Conservation (phyloP, 2,329 filamentous ascomycete genomes). For the Penicillium decumbens region DNA sequence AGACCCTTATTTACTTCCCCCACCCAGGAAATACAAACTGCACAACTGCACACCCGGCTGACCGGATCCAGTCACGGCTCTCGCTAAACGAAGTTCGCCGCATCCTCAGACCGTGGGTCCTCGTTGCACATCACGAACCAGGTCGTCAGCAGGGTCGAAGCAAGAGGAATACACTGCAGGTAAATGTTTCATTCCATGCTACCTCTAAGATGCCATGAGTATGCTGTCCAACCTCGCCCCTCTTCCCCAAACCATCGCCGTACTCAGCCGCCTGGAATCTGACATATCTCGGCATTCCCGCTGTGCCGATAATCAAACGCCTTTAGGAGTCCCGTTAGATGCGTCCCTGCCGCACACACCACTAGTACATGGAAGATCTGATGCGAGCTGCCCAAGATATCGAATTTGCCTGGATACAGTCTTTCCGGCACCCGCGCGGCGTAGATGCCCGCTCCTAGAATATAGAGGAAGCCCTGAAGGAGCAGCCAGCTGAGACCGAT, state of each 20-base stretch:
- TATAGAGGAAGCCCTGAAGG: slow-evolving; percentile 76
- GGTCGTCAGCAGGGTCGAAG: slow-evolving; percentile 20
- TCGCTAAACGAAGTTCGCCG: slow-evolving; percentile 8
- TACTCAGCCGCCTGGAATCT: slow-evolving; percentile 23
- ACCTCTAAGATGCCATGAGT: slow-evolving; percentile 15
- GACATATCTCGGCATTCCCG: slow-evolving; percentile 51
- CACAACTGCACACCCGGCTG: slow-evolving; percentile 19
- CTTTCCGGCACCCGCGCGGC: slow-evolving; percentile 81
- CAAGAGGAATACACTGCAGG: background rate
- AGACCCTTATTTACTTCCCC: slow-evolving; percentile 11
- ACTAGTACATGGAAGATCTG: slow-evolving; percentile 95
- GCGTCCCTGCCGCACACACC: slow-evolving; percentile 71
- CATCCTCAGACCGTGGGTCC: slow-evolving; percentile 14
- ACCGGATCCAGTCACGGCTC: slow-evolving; percentile 16
- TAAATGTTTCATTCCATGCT: slow-evolving; percentile 18
- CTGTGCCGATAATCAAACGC: slow-evolving; percentile 84
- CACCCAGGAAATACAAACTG: slow-evolving; percentile 23
- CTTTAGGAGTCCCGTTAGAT: slow-evolving; percentile 73
- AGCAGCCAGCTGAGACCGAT: slow-evolving; percentile 80
- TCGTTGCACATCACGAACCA: slow-evolving; percentile 23
- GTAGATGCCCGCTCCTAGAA: slow-evolving; percentile 79
- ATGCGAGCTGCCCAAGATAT: slow-evolving; percentile 89
- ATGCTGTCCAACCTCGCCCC: slow-evolving; percentile 22
- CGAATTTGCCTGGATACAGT: slow-evolving; percentile 69
- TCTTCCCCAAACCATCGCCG: slow-evolving; percentile 5